Evolutionary conservation across 1,284 basidiomycete species (phyloP), one percentile per base, ranked within the genome.

Genomic region (Agaricales sp.): DNA sequence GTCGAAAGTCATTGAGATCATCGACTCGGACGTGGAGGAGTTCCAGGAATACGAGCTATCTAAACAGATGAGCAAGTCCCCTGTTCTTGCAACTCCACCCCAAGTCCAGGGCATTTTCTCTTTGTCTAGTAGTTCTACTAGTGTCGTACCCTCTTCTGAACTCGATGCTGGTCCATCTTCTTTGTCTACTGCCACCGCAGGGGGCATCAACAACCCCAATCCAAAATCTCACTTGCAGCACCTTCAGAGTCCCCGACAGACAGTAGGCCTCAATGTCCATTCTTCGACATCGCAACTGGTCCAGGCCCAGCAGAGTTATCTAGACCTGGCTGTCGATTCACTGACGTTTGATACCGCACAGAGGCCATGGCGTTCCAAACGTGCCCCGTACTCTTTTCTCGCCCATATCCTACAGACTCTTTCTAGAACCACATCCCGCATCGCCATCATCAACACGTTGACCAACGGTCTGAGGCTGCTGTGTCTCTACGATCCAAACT

Each of bases 391-490:
- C 62, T 78, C 85, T 1, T 87, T 94, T 57, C 74, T 96, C 19
- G 80, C 83, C 0, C 80, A 86, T 55, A 78, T 87, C 0, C 80
- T 95, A 35, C 75, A 79, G 4, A 75, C 79, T 24, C 68, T 95
- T 11, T 82, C 82, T 1, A 67, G 74, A 21, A 96, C 92, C 0
- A 77, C 84, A 20, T 93, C 90, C 13, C 80, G 93, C n/a, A 83
- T 88, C 43, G 65, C 73, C 24, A 95, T 96, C 54, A 68, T 84
- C 41, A 82, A 91, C 53, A 79, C 81, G 13, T 67, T 96, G 49
- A 92, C 90, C 20, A 96, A 96, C 54, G 66, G 79, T 6, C 66
- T 96, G 11, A 82, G 88, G 18, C 75, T 79, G 12, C 74, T 95
- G 45, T 72, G 83, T 50, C 64, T 68, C 26, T 77, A 82, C 53